Conservation (phyloP, 495 filamentous ascomycete species). For the Hyaloscypha hepaticicola region DNA sequence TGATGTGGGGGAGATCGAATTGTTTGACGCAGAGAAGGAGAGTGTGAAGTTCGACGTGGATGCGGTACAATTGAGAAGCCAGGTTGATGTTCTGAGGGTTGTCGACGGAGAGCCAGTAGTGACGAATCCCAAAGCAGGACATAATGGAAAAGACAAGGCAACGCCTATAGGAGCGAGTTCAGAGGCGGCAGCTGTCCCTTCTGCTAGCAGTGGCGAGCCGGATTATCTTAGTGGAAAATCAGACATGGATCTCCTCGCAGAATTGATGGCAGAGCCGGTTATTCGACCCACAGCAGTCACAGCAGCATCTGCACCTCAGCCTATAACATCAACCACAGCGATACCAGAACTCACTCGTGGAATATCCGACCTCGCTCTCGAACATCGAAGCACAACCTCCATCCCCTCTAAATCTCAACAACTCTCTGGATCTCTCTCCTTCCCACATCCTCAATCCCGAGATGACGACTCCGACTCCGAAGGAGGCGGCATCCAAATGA, state of each 20-base stretch:
- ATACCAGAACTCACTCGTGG: not conserved
- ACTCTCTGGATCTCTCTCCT: not conserved
- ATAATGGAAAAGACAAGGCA: not conserved
- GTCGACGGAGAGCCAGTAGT: not conserved
- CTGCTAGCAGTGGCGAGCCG: too few species aligned
- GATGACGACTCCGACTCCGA: conserved; percentile 38
- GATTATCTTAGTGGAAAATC: not conserved
- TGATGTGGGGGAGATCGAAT: conserved; percentile 35
- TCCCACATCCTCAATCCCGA: conserved; percentile 2
- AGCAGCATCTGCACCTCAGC: not conserved
- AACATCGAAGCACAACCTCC: not conserved
- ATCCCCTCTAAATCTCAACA: not conserved
- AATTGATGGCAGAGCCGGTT: not conserved
- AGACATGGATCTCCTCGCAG: conserved; percentile 4
- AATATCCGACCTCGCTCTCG: not conserved
- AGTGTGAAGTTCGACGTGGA: not conserved
- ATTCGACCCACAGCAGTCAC: not conserved
- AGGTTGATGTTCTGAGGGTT: not conserved
- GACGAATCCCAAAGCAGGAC: not conserved
- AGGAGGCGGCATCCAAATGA: conserved; percentile 47
- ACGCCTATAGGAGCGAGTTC: not conserved
- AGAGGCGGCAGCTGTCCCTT: not conserved
- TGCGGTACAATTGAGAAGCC: not conserved
- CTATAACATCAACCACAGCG: not conserved
- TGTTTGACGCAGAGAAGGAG: conserved; percentile 10